Evolutionary conservation across 1,284 basidiomycete genomes (phyloP).

Genomic region (Inonotus hispidus): DNA sequence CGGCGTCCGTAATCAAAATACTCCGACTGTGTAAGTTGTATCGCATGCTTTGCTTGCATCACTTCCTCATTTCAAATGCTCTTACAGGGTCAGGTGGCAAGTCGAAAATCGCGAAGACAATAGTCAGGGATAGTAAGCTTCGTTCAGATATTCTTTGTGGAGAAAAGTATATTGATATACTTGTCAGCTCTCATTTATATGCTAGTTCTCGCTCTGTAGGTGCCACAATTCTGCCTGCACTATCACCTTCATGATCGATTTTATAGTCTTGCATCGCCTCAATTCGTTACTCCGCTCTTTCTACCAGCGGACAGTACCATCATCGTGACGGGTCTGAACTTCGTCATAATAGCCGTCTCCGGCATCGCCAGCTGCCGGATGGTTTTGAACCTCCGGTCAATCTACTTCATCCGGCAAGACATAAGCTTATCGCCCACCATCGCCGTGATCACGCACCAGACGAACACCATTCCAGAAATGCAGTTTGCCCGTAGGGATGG

Average conservation of each 20-base stretch:
- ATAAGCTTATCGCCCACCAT: not conserved
- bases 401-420: not conserved
- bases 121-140: not conserved
- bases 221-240: not conserved
- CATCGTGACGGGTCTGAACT: not conserved
- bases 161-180: not conserved
- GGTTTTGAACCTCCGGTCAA: not conserved
- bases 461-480: too few relatives aligned
- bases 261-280: not conserved
- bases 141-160: not conserved
- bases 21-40: not conserved
- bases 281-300: not conserved
- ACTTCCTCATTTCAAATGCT: not conserved
- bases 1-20: not conserved
- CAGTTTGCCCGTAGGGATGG: too few relatives aligned
- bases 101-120: not conserved
- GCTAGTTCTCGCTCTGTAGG: not conserved
- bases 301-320: not conserved
- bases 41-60: not conserved
- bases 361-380: not conserved
- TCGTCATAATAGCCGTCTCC: not conserved
- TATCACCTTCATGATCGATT: not conserved
- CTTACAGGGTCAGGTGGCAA: not conserved
- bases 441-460: too few relatives aligned
- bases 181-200: not conserved